These are phyloP conservation scores for Cantharellus cinnabarinus DNA, from an alignment of 768 basidiomycete species.

Conservation along the genomic window DNA sequence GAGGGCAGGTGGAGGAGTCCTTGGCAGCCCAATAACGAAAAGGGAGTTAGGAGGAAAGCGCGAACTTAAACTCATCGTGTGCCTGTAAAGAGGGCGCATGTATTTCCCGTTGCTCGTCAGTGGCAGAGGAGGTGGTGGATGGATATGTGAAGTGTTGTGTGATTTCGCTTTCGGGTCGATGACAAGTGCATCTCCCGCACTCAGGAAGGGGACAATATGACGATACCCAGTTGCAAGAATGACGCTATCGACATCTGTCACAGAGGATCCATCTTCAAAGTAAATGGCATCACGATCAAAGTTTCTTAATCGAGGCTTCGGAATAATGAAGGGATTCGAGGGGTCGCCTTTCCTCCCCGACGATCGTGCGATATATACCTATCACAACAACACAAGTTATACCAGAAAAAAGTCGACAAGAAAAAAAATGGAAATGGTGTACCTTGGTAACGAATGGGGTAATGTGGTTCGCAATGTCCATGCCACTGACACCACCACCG, in stretches of 20 bases:
- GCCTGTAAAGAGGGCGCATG: slow-evolving; percentile 33
- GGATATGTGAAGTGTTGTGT: neutral
- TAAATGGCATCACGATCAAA: slow-evolving; percentile 26
- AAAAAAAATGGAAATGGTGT: neutral
- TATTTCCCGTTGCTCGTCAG: slow-evolving; percentile 32
- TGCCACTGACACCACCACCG: slow-evolving; percentile 27
- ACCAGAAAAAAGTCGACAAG: neutral
- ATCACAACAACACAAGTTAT: neutral
- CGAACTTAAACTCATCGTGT: slow-evolving; percentile 32
- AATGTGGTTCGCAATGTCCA: slow-evolving; percentile 28
- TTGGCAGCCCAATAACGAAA: slow-evolving; percentile 34
- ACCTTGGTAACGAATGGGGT: slow-evolving; percentile 9
- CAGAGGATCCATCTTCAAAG: slow-evolving; percentile 27
- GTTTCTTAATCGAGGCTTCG: slow-evolving; percentile 27
- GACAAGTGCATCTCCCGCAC: slow-evolving; percentile 7
- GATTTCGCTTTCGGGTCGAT: neutral
- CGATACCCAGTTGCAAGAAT: slow-evolving; percentile 39
- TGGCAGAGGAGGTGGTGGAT: neutral
- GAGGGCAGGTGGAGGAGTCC: slow-evolving; percentile 27
- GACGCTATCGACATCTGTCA: slow-evolving; percentile 25
- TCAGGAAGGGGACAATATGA: slow-evolving; percentile 29
- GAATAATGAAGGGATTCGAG: neutral
- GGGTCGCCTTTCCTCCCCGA: neutral
- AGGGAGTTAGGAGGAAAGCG: slow-evolving; percentile 30
- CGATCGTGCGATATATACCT: slow-evolving; percentile 7